Conservation (phyloP, 345 rosid genomes). For the Bretschneidera sinensis region DNA sequence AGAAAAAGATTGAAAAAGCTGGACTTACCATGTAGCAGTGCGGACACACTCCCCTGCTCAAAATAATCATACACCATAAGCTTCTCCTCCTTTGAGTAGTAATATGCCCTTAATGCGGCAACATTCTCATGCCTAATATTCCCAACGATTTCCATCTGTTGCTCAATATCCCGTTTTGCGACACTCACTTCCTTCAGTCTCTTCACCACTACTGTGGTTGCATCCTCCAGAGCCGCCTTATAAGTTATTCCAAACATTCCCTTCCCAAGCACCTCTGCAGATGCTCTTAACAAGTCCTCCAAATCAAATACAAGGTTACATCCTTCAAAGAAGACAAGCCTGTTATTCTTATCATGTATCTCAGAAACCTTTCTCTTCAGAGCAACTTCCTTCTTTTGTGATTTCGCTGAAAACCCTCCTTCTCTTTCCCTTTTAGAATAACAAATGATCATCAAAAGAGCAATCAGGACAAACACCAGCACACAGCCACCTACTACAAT, state of each 20-base stretch:
- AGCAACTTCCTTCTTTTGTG: conserved; percentile 40
- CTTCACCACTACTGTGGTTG: conserved; percentile 79
- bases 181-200: conserved; percentile 82
- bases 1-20: background rate
- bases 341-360: conserved; percentile 49
- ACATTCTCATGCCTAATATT: conserved; percentile 77
- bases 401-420: conserved; percentile 27
- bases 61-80: conserved; percentile 78
- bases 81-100: conserved; percentile 92
- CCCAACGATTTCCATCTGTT: conserved; percentile 76
- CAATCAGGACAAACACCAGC: conserved; percentile 31
- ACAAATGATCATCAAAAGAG: conserved; percentile 40
- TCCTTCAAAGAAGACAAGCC: conserved; percentile 82
- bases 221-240: conserved; percentile 83
- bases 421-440: conserved; percentile 29
- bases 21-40: conserved; percentile 67
- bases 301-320: conserved; percentile 72
- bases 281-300: conserved; percentile 88
- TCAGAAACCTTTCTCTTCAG: conserved; percentile 46
- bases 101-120: conserved; percentile 71
- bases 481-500: conserved; percentile 46
- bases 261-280: conserved; percentile 95
- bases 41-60: conserved; percentile 63
- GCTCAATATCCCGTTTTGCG: conserved; percentile 78
- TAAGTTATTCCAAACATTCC: conserved; percentile 85